Conservation (phyloP, 352 stramenopile genomes). For the Pythium myriotylum region DNA sequence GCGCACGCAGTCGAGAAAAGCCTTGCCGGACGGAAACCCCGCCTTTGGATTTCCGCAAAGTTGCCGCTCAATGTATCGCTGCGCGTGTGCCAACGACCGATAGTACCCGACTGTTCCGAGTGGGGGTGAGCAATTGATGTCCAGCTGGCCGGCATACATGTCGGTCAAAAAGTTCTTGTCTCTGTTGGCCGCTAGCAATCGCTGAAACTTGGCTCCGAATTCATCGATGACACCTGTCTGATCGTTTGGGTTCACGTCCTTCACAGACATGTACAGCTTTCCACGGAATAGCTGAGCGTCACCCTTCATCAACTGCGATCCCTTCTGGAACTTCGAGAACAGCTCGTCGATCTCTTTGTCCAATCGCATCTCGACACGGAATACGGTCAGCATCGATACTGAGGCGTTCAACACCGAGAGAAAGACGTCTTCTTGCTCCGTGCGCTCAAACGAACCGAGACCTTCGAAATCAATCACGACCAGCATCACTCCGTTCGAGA, state of each 20-base stretch:
- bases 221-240: slow-evolving; percentile 47
- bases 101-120: slow-evolving; percentile 72
- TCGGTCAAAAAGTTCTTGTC: slow-evolving; percentile 65
- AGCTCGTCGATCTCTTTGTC: slow-evolving; percentile 77
- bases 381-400: slow-evolving; percentile 73
- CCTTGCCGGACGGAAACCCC: slow-evolving; percentile 46
- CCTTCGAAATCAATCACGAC: slow-evolving; percentile 85
- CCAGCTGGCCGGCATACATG: slow-evolving; percentile 61
- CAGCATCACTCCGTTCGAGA: slow-evolving; percentile 47
- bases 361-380: slow-evolving; percentile 77
- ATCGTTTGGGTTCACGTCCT: slow-evolving; percentile 76
- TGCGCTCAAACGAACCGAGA: slow-evolving; percentile 70
- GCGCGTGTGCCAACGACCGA: slow-evolving; percentile 47
- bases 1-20: slow-evolving; percentile 70
- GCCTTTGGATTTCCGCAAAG: slow-evolving; percentile 28
- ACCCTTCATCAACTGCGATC: slow-evolving; percentile 59
- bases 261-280: slow-evolving; percentile 69
- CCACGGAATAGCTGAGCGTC: slow-evolving; percentile 43
- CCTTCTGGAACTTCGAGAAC: slow-evolving; percentile 72
- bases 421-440: slow-evolving; percentile 77
- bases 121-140: slow-evolving; percentile 50
- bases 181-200: slow-evolving; percentile 46
- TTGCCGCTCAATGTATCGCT: slow-evolving; percentile 36
- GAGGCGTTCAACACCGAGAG: slow-evolving; percentile 73
- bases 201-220: slow-evolving; percentile 54